phyloP scores from a whole-genome alignment of 768 basidiomycete species.

The Gloeopeniophorella convolvens region DNA sequence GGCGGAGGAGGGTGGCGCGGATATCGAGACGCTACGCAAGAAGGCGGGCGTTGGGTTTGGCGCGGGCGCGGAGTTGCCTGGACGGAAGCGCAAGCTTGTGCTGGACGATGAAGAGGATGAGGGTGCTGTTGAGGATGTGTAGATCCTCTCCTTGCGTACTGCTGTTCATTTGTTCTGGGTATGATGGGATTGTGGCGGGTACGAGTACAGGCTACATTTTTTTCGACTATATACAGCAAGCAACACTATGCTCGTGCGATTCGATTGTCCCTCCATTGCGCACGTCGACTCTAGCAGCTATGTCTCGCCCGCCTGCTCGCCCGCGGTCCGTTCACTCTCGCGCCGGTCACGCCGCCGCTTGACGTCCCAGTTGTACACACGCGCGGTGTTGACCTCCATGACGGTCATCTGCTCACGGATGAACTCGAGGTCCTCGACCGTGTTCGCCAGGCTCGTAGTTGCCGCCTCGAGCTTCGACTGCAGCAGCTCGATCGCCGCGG shows the following conservation, averaged over 20 bases:
- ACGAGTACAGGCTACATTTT: no score
- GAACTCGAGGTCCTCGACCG: slow-evolving; percentile 86
- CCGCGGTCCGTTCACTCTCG: slow-evolving; percentile 7
- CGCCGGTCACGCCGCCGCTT: slow-evolving; percentile 58
- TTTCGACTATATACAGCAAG: no score
- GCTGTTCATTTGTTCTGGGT: no score
- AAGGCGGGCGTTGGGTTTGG: slow-evolving; percentile 79
- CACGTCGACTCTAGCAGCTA: no score
- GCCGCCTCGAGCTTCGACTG: slow-evolving; percentile 69
- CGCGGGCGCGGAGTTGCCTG: slow-evolving; percentile 62
- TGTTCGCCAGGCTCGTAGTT: slow-evolving; percentile 54
- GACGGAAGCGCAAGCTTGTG: slow-evolving; percentile 64
- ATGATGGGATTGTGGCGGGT: no score
- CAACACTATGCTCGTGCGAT: no score
- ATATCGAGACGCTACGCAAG: slow-evolving; percentile 66
- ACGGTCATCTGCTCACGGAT: slow-evolving; percentile 91
- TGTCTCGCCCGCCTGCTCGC: not conserved
- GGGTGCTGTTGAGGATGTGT: slow-evolving; percentile 28
- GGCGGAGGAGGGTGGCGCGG: slow-evolving; percentile 74
- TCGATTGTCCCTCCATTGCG: no score
- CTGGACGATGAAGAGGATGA: slow-evolving; percentile 40
- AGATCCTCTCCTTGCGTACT: not conserved
- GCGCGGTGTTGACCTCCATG: slow-evolving; percentile 93
- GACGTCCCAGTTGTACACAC: slow-evolving; percentile 96
- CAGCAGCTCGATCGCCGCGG: slow-evolving; percentile 69